A percentile compares a stretch with the other conserved stretches of the same genome.
Evolutionary conservation across 768 basidiomycete genomes (phyloP).

Genomic region (Pulveroboletus sp.): DNA sequence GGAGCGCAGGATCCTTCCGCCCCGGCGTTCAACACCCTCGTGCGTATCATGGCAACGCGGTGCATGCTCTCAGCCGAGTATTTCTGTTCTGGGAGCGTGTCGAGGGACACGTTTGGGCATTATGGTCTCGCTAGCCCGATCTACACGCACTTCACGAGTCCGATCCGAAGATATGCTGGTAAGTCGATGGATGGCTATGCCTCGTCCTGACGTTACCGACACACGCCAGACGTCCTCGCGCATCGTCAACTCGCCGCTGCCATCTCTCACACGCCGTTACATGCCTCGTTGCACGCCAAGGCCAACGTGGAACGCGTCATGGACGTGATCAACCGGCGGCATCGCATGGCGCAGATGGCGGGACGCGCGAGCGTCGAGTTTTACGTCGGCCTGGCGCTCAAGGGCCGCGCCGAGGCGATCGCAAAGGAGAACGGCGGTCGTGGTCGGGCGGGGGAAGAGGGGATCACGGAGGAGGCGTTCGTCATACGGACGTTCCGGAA

Average conservation of each 20-base stretch:
- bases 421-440: constrained; percentile 26
- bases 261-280: constrained; percentile 78
- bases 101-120: constrained; percentile 89
- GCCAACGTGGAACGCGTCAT: constrained; percentile 81
- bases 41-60: constrained; percentile 97
- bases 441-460: constrained; percentile 27
- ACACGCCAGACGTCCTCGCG: constrained; percentile 74
- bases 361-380: constrained; percentile 96
- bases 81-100: constrained; percentile 93
- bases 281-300: constrained; percentile 85
- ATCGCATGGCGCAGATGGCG: constrained; percentile 97
- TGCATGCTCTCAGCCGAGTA: constrained; percentile 99
- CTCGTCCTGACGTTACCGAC: not conserved
- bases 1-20: constrained; percentile 64
- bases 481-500: constrained; percentile 94
- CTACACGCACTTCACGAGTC: constrained; percentile 98
- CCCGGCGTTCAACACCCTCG: constrained; percentile 94
- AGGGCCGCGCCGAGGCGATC: constrained; percentile 48
- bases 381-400: constrained; percentile 90
- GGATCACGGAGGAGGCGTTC: constrained; percentile 78
- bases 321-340: constrained; percentile 83
- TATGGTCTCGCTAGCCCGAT: constrained; percentile 97
- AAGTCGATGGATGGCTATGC: constrained; percentile 13
- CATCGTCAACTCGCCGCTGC: constrained; percentile 93
- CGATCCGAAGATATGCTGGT: constrained; percentile 95